These are phyloP conservation scores for Lipomyces mesembrius DNA, from an alignment of 805 yeast genomes.

Conservation along the genomic window DNA sequence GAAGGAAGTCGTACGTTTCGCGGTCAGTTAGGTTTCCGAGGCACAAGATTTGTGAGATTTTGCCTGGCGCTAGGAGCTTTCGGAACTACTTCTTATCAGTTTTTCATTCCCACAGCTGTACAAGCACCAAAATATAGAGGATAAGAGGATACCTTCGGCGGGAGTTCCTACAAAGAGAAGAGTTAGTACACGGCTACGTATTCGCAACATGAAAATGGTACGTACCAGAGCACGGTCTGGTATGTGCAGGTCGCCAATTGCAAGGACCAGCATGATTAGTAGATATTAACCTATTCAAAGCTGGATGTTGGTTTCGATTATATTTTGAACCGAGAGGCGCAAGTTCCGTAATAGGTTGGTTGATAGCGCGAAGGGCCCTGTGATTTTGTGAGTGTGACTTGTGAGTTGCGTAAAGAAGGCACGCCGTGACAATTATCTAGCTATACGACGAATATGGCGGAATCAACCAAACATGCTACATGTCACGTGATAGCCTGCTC, in stretches of 20 bases:
- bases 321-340: background rate
- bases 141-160: conserved; percentile 47
- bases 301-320: background rate
- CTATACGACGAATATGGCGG: background rate
- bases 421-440: background rate
- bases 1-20: conserved; percentile 65
- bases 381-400: background rate
- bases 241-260: conserved; percentile 86
- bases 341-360: background rate
- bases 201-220: conserved; percentile 24
- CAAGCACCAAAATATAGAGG: no score
- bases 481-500: background rate
- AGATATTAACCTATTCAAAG: background rate
- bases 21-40: conserved; percentile 79
- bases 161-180: conserved; percentile 49
- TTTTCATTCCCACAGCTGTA: background rate
- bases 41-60: conserved; percentile 81
- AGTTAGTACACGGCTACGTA: conserved; percentile 6
- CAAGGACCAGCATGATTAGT: conserved; percentile 66
- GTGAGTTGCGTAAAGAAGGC: background rate
- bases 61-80: conserved; percentile 80
- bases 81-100: conserved; percentile 55
- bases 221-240: conserved; percentile 80
- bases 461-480: background rate
- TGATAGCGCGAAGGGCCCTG: background rate